Conservation (phyloP, 208 protist genomes). For the Wallacemonas sp. region DNA sequence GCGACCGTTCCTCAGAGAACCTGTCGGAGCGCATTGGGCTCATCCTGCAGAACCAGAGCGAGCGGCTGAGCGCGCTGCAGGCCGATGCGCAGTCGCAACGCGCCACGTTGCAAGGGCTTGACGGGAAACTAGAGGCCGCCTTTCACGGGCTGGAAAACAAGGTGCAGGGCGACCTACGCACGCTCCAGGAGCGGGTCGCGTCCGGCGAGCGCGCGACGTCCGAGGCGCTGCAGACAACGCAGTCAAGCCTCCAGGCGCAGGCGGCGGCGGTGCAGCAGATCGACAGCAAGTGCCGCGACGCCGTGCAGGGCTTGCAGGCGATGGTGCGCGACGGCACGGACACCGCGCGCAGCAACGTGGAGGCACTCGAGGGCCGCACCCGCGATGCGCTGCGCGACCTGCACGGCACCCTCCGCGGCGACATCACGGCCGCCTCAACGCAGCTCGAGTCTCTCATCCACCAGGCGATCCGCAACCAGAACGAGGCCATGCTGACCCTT, state of each 20-base stretch:
- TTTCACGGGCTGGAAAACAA: slow-evolving; percentile 61
- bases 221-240: slow-evolving; percentile 49
- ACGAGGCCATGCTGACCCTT: slow-evolving; percentile 44
- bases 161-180: slow-evolving; percentile 55
- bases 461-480: slow-evolving; percentile 35
- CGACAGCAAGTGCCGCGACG: slow-evolving; percentile 46
- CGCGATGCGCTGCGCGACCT: slow-evolving; percentile 60
- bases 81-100: slow-evolving; percentile 48
- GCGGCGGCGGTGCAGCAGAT: slow-evolving; percentile 43
- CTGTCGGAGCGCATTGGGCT: slow-evolving; percentile 11
- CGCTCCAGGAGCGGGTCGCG: slow-evolving; percentile 53
- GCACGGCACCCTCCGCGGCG: slow-evolving; percentile 44
- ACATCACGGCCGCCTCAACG: slow-evolving; percentile 37
- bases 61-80: slow-evolving; percentile 57
- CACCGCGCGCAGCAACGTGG: slow-evolving; percentile 44
- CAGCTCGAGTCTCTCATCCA: slow-evolving; percentile 33
- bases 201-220: slow-evolving; percentile 41
- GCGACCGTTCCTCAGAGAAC: slow-evolving; percentile 25
- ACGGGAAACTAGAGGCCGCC: slow-evolving; percentile 48
- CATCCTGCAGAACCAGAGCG: slow-evolving; percentile 42
- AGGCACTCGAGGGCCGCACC: slow-evolving; percentile 49
- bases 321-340: slow-evolving; percentile 41
- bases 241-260: slow-evolving; percentile 50
- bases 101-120: slow-evolving; percentile 43
- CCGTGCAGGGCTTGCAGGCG: slow-evolving; percentile 60